These are phyloP conservation scores for Mediolabrus comicus DNA, from an alignment of 108 stramenopile species.

Conservation along the genomic window DNA sequence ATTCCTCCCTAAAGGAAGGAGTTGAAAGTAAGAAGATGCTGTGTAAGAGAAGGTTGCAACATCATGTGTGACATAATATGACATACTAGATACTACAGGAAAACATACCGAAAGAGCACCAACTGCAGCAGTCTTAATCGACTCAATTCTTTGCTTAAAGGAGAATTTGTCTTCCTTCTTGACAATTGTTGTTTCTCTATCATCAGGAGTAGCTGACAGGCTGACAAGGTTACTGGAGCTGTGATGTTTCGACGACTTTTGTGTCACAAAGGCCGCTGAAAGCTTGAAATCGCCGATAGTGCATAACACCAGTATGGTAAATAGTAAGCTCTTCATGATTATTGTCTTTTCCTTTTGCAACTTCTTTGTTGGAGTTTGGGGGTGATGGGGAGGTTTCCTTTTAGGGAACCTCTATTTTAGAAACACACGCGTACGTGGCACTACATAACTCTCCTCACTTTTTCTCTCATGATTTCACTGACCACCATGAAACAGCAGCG, in stretches of 20 bases:
- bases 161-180: conserved; percentile 65
- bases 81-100: no score
- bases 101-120: conserved; percentile 48
- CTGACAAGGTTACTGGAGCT: background rate
- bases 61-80: no score
- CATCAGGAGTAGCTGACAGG: background rate
- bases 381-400: no score
- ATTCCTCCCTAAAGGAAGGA: conserved; percentile 39
- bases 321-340: background rate
- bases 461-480: no score
- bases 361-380: background rate
- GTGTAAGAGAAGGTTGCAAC: background rate
- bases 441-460: background rate
- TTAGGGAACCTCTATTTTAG: background rate
- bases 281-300: background rate
- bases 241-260: background rate
- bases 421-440: background rate
- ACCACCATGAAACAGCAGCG: background rate
- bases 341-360: no score
- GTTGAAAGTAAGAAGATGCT: background rate
- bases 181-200: background rate
- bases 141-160: conserved; percentile 70
- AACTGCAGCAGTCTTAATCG: conserved; percentile 58
- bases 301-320: background rate
- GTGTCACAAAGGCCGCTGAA: background rate